Conservation (phyloP, 306 rosid species). For the Begonia peltatifolia region DNA sequence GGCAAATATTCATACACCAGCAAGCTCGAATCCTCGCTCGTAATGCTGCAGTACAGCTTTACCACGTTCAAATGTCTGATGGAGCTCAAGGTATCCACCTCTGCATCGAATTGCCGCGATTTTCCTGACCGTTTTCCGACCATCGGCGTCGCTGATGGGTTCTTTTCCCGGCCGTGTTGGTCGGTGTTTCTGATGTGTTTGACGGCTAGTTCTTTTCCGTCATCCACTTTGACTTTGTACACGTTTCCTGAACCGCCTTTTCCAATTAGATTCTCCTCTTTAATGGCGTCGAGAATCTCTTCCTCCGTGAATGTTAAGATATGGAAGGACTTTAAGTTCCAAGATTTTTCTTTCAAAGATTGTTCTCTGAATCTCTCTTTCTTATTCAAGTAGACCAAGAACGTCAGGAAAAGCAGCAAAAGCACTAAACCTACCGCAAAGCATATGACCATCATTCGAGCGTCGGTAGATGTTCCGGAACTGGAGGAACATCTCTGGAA, state of each 20-base stretch:
- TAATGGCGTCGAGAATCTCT: constrained; percentile 35
- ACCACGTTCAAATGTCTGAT: constrained; percentile 81
- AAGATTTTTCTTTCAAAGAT: constrained; percentile 21
- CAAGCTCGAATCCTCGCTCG: constrained; percentile 53
- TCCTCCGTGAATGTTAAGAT: constrained; percentile 39
- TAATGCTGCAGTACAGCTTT: constrained; percentile 64
- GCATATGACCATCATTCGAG: constrained; percentile 1
- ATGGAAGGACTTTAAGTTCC: constrained; percentile 85
- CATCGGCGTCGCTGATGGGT: constrained; percentile 25
- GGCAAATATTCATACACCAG: constrained; percentile 85
- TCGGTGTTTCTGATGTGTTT: constrained; percentile 42
- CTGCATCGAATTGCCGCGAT: constrained; percentile 38
- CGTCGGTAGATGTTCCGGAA: constrained; percentile 24
- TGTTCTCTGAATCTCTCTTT: constrained; percentile 18
- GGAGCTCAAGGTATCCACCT: constrained; percentile 51
- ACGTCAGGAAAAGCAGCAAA: constrained; percentile 1
- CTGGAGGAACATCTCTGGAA: constrained; percentile 32
- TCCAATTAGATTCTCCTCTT: constrained; percentile 62
- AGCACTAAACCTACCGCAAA: too few species aligned
- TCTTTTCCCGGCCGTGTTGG: too few species aligned
- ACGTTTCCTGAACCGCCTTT: constrained; percentile 86
- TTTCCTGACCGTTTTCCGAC: constrained; percentile 21
- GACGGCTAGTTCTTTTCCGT: constrained; percentile 50
- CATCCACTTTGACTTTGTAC: constrained; percentile 38
- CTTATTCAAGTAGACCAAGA: constrained; percentile 14